Evolutionary conservation across 306 rosid species (phyloP).

Genomic region (Cicer judaicum): DNA sequence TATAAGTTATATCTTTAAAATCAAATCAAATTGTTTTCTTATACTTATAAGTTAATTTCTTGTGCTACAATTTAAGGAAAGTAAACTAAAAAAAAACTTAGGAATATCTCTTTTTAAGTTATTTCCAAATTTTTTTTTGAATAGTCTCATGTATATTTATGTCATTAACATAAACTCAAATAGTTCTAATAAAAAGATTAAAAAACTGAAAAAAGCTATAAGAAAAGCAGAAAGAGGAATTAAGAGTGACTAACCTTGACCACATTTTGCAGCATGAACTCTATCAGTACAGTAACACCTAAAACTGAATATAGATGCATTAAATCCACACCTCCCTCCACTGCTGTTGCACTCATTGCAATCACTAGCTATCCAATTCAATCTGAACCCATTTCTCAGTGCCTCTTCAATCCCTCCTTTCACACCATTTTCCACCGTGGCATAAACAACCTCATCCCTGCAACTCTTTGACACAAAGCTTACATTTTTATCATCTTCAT

Average conservation of each 20-base stretch:
- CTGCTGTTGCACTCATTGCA: constrained; percentile 41
- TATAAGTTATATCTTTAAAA: too few relatives aligned
- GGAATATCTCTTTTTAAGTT: too few relatives aligned
- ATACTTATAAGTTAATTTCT: too few relatives aligned
- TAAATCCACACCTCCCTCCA: constrained; percentile 67
- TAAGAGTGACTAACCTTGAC: constrained; percentile 48
- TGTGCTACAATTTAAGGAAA: too few relatives aligned
- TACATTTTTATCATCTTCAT: constrained; percentile 1
- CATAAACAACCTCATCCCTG: not conserved
- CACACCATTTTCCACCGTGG: constrained; percentile 19
- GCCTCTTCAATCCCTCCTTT: constrained; percentile 25
- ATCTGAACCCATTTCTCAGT: constrained; percentile 55
- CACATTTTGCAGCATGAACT: constrained; percentile 58
- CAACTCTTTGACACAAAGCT: constrained; percentile 35
- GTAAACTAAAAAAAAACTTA: too few relatives aligned
- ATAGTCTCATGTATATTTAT: too few relatives aligned
- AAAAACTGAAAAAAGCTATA: too few relatives aligned
- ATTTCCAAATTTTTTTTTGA: too few relatives aligned
- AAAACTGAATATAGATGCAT: not conserved
- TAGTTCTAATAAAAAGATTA: too few relatives aligned
- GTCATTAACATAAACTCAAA: too few relatives aligned
- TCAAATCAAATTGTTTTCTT: too few relatives aligned
- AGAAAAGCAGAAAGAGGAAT: not conserved
- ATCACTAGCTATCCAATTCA: constrained; percentile 54
- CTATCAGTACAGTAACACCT: constrained; percentile 61